Evolutionary conservation across 768 basidiomycete genomes (phyloP).

Genomic region (Phaeolepiota aurea): DNA sequence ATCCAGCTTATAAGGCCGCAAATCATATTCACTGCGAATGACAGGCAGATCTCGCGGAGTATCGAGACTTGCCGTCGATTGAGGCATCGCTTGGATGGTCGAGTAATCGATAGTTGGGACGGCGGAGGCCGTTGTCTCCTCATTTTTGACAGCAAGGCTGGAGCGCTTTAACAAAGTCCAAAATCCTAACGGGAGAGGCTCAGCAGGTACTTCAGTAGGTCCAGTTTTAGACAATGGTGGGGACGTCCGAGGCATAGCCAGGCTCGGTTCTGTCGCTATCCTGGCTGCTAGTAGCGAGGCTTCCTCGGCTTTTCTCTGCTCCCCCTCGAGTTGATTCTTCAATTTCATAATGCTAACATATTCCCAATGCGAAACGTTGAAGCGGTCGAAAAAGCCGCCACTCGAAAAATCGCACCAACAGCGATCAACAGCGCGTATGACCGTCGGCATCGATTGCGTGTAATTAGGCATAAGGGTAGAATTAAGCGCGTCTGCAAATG

Average conservation of each 20-base stretch:
- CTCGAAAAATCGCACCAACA: constrained; percentile 81
- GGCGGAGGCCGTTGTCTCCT: background rate
- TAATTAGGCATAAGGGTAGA: constrained; percentile 33
- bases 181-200: background rate
- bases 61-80: constrained; percentile 7
- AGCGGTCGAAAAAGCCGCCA: constrained; percentile 64
- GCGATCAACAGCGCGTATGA: constrained; percentile 63
- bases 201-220: background rate
- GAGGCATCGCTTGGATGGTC: constrained; percentile 7
- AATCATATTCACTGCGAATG: constrained; percentile 53
- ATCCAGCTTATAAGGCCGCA: constrained; percentile 65
- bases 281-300: background rate
- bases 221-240: background rate
- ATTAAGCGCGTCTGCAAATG: constrained; percentile 60
- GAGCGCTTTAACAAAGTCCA: background rate
- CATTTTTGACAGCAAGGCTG: background rate
- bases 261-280: constrained; percentile 1
- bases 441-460: constrained; percentile 36
- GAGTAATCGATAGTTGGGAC: constrained; percentile 7
- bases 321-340: constrained; percentile 30
- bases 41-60: constrained; percentile 16
- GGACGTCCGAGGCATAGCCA: constrained; percentile 1
- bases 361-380: constrained; percentile 74
- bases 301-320: constrained; percentile 16
- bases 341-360: constrained; percentile 45